Base-by-base conservation (phyloP, 2,329 filamentous ascomycete genomes). In the Talaromyces sp. region DNA sequence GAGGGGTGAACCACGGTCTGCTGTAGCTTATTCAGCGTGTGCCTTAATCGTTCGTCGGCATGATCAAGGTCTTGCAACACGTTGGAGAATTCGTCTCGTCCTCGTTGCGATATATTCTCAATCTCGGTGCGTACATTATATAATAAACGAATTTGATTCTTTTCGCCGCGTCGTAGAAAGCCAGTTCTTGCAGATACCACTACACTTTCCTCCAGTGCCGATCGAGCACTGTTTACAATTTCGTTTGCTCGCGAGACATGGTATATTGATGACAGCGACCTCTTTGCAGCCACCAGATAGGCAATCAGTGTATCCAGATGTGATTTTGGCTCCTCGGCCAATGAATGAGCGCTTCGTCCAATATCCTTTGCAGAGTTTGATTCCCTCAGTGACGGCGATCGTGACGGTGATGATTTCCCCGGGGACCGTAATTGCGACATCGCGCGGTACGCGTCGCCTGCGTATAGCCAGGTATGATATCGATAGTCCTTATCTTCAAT, bases 171-270 rank as follows among this genome's bases (percentile, higher is more conserved):
- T 57, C 83, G 84, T 6, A 93, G 75, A 71, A 91, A 92, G n/a
- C 80, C 81, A 0, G 87, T 86, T 68, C 89, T 83, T 7, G 90
- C 87, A 27, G 84, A 84, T 4, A 96, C 82, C 9, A 93, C 82
- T 59, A 91, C 88, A 55, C 88, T 88, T 67, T 95, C 89, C 71
- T 96, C 91, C 66, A 96, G 82, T 36, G 91, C 85, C 34, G 83
- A 80, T 36, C 92, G 88, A 4, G 92, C 91, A 14, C 85, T 82
- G 23, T 86, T 91, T 52, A 95, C 89, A 61, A 97, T 87, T 70
- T 96, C 90, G 72, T 95, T 93, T 66, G 92, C 93, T 63, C 91
- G 90, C 72, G 91, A 88, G 57, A 97, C 91, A 63, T 90, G 87
- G 50, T 83, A 86, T 73, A 96, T 92, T 10, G 92, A 92, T 16